Evolutionary conservation across 1,284 basidiomycete species (phyloP).

Genomic region (Melampsora occidentalis): DNA sequence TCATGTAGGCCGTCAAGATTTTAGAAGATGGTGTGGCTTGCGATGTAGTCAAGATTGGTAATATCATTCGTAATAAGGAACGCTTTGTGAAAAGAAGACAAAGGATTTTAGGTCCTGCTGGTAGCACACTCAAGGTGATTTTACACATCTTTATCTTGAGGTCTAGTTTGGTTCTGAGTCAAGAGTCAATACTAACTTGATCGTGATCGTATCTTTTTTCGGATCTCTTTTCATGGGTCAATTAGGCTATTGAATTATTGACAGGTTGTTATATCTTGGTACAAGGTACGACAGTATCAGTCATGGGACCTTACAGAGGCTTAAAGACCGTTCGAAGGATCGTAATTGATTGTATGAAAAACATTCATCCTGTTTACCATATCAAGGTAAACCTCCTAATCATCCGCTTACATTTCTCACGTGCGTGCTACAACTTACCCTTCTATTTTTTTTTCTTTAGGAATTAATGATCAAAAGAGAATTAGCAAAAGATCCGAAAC

Average conservation of each 20-base stretch:
- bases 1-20: conserved; percentile 76
- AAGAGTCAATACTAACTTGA: neutral
- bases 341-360: conserved; percentile 97
- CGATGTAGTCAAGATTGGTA: conserved; percentile 98
- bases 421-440: neutral
- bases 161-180: neutral
- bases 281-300: conserved; percentile 95
- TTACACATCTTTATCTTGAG: conserved; percentile 17
- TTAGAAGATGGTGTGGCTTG: conserved; percentile 86
- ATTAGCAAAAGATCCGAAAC: conserved; percentile 94
- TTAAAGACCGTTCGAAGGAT: conserved; percentile 94
- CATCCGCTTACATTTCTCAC: conserved; percentile 2
- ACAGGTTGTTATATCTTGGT: conserved; percentile 97
- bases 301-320: conserved; percentile 93
- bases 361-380: conserved; percentile 97
- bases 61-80: conserved; percentile 90
- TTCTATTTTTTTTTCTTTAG: conserved; percentile 55
- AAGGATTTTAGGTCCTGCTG: conserved; percentile 93
- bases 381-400: conserved; percentile 70
- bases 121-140: conserved; percentile 86
- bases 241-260: conserved; percentile 88
- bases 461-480: conserved; percentile 99
- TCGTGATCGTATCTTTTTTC: neutral
- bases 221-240: neutral
- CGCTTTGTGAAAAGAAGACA: conserved; percentile 94